Evolutionary conservation across 2,329 filamentous ascomycete species (phyloP), one percentile per base, ranked within the genome.

Genomic region (Hypoxylon sp.): DNA sequence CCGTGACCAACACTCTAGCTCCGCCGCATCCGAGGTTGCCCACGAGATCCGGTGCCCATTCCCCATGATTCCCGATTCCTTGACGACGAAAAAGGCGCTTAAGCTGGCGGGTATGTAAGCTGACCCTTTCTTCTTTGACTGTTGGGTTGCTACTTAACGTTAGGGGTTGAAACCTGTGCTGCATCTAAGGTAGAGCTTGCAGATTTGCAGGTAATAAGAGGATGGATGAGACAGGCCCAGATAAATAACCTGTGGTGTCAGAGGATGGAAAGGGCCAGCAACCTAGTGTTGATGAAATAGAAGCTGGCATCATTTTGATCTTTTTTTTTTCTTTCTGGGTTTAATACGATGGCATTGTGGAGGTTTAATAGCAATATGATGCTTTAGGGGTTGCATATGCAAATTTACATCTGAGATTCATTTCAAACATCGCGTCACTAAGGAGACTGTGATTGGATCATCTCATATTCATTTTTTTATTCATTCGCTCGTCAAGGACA

Each of bases 401-500:
- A 34, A 8, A 34, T 34, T 3, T 34, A 13, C 30, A 34, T 11
- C n/a, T 15, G n/a, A 13, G 32, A 37, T 37, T 37, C 3, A 37
- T 15, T 37, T n/a, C 13, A 37, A 37, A 37, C n/a, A n/a, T 37
- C 6, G 13, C 32, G 4, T 15, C 32, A 15, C 13, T 15, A 37
- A n/a, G 13, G 15, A 37, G 4, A n/a, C 13, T 4, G 32, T n/a
- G 32, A 37, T 32, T 20, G 47, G 47, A n/a, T n/a, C 43, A 20
- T 20, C 20, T 17, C 22, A 32, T 19, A 34, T 37, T 48, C 28
- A 54, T 17, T 54, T 28, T 46, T 47, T 43, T 30, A 30, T 58
- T 60, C 44, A 39, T 62, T 53, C 28, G 55, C 34, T 50, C 46
- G 20, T 41, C 39, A 41, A 56, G 26, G 47, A 24, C 46, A 37